Conservation (phyloP, 2,329 filamentous ascomycete genomes). For the Aspergillus carbonarius region DNA sequence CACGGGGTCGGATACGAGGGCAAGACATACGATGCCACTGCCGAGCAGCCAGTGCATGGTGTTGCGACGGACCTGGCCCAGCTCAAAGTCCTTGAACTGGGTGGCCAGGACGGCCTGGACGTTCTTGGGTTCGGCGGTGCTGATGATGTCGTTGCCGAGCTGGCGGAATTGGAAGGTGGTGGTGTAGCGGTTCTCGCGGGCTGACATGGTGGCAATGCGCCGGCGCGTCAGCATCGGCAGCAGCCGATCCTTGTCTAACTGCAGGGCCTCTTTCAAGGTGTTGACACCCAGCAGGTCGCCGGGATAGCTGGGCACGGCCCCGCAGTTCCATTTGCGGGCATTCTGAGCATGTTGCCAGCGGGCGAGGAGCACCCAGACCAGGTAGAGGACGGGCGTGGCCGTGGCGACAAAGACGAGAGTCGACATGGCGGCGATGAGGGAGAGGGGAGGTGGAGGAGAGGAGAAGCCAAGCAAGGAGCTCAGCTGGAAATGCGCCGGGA, state of each 20-base stretch:
- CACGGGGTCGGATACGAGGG: not conserved
- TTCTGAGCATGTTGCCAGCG: slow-evolving; percentile 28
- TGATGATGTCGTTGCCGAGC: slow-evolving; percentile 23
- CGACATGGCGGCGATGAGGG: slow-evolving; percentile 14
- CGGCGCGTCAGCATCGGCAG: slow-evolving; percentile 22
- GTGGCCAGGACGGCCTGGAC: slow-evolving; percentile 82
- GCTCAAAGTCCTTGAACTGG: slow-evolving; percentile 80
- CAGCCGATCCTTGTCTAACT: slow-evolving; percentile 25
- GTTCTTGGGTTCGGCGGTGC: slow-evolving; percentile 53
- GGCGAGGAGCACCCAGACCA: slow-evolving; percentile 22
- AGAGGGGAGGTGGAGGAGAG: not conserved
- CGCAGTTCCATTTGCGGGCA: slow-evolving; percentile 27
- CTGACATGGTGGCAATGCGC: slow-evolving; percentile 22
- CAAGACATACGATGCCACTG: slow-evolving; percentile 46
- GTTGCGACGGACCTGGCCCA: slow-evolving; percentile 71
- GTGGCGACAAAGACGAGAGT: slow-evolving; percentile 24
- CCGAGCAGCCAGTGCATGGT: slow-evolving; percentile 45
- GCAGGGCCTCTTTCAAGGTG: slow-evolving; percentile 23
- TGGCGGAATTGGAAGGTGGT: slow-evolving; percentile 26
- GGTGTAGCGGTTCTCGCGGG: slow-evolving; percentile 26
- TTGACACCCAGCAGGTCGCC: slow-evolving; percentile 29
- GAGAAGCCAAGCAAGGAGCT: not conserved
- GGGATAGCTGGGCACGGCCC: slow-evolving; percentile 24
- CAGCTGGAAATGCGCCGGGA: no score
- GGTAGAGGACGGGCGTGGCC: slow-evolving; percentile 24